Percentiles rank a stretch among this genome's conserved stretches.
phyloP scores from a whole-genome alignment of 2,329 filamentous ascomycete genomes.

The Nigrospora osmanthi region DNA sequence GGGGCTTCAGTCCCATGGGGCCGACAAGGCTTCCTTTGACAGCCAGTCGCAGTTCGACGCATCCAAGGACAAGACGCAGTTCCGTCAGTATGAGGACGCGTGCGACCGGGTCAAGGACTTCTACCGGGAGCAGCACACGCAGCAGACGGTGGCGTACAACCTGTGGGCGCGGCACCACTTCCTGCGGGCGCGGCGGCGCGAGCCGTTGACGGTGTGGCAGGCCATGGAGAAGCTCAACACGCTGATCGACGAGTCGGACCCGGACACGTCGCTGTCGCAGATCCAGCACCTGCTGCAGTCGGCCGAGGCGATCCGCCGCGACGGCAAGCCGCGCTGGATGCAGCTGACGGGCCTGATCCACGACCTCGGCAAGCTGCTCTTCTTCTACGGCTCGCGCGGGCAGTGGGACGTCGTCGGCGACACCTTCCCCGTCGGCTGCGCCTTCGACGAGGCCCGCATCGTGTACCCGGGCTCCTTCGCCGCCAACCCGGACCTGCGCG shows the following conservation, averaged over 20 bases:
- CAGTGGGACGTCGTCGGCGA: constrained; percentile 94
- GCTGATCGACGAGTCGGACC: constrained; percentile 84
- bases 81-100: constrained; percentile 76
- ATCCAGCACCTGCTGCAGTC: constrained; percentile 86
- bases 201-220: constrained; percentile 81
- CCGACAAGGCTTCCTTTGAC: constrained; percentile 21
- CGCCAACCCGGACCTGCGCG: constrained; percentile 64
- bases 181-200: constrained; percentile 54
- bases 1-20: constrained; percentile 16
- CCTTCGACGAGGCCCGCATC: constrained; percentile 63
- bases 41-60: constrained; percentile 58
- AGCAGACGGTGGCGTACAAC: constrained; percentile 79
- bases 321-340: constrained; percentile 79
- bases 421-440: constrained; percentile 72
- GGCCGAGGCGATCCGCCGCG: constrained; percentile 80
- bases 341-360: constrained; percentile 71
- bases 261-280: constrained; percentile 78
- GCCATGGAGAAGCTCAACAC: constrained; percentile 91
- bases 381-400: constrained; percentile 74
- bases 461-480: constrained; percentile 75
- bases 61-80: constrained; percentile 70
- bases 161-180: constrained; percentile 68
- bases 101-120: constrained; percentile 82
- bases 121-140: constrained; percentile 65
- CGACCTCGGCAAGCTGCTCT: constrained; percentile 72